Conservation (phyloP, 345 rosid species). For the Moricandia moricandioides region DNA sequence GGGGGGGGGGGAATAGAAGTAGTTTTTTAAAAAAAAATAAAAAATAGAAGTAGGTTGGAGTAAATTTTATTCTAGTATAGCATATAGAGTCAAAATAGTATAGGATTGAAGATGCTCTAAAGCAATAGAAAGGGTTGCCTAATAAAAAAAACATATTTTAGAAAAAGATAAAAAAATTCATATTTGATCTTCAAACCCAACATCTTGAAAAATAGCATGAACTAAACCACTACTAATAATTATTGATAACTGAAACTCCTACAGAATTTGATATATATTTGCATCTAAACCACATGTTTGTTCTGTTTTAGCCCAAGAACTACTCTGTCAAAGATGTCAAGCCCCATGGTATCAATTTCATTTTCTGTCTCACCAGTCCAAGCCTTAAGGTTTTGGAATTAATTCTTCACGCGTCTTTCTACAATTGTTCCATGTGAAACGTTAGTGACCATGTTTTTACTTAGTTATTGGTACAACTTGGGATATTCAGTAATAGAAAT, state of each 20-base stretch:
- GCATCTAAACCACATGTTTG: no score
- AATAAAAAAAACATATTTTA: no score
- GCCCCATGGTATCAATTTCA: background rate
- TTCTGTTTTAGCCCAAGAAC: no score
- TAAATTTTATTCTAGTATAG: no score
- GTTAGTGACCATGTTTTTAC: background rate
- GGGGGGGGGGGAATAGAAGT: no score
- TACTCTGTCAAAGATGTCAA: background rate
- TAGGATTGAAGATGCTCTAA: no score
- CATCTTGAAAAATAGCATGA: background rate
- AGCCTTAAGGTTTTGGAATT: background rate
- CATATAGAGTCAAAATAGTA: no score
- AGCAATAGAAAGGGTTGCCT: background rate
- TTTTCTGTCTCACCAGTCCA: background rate
- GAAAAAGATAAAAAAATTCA: background rate
- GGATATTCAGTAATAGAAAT: background rate
- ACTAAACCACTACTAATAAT: background rate
- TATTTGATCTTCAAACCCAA: background rate
- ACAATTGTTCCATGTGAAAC: background rate
- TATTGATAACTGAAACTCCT: no score
- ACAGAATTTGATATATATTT: no score
- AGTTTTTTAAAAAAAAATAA: no score
- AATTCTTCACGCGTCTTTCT: background rate
- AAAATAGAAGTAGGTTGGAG: no score
- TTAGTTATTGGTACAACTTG: background rate